phyloP scores from a whole-genome alignment of 1,139 yeast genomes.

The Sugiyamaella pinicola region DNA sequence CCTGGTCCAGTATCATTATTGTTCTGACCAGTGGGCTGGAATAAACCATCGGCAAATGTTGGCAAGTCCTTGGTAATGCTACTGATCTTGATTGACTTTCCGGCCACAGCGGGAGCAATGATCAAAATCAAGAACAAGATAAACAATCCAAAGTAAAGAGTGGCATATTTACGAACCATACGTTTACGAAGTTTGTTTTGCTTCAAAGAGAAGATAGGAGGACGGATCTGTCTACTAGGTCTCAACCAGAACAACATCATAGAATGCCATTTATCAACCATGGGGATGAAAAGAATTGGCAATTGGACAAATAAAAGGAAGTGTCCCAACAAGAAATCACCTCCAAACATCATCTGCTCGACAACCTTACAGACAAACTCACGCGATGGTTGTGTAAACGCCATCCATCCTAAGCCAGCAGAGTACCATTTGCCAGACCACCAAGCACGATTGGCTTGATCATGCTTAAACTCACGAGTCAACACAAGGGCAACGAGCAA shows the following conservation, averaged over 20 bases:
- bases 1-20: conserved; percentile 71
- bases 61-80: conserved; percentile 36
- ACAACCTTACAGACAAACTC: conserved; percentile 93
- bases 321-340: conserved; percentile 94
- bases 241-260: conserved; percentile 98
- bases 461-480: conserved; percentile 97
- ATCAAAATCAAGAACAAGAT: conserved; percentile 72
- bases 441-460: conserved; percentile 96
- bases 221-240: conserved; percentile 97
- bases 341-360: conserved; percentile 95
- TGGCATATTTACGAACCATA: conserved; percentile 94
- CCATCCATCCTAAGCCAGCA: conserved; percentile 91
- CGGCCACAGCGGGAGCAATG: conserved; percentile 84
- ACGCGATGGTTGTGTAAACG: conserved; percentile 94
- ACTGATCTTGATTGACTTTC: conserved; percentile 35
- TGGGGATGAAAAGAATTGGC: conserved; percentile 83
- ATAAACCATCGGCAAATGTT: conserved; percentile 63
- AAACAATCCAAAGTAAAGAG: conserved; percentile 74
- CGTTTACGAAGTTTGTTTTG: conserved; percentile 98
- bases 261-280: conserved; percentile 96
- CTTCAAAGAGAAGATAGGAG: conserved; percentile 96
- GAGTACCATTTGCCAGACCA: conserved; percentile 99
- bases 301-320: conserved; percentile 82
- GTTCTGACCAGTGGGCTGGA: conserved; percentile 82
- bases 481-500: conserved; percentile 73